Percentiles rank a stretch among this genome's conserved stretches.
Evolutionary conservation across 208 protist genomes (phyloP).

Genomic region (Acanthamoeba lenticulata): DNA sequence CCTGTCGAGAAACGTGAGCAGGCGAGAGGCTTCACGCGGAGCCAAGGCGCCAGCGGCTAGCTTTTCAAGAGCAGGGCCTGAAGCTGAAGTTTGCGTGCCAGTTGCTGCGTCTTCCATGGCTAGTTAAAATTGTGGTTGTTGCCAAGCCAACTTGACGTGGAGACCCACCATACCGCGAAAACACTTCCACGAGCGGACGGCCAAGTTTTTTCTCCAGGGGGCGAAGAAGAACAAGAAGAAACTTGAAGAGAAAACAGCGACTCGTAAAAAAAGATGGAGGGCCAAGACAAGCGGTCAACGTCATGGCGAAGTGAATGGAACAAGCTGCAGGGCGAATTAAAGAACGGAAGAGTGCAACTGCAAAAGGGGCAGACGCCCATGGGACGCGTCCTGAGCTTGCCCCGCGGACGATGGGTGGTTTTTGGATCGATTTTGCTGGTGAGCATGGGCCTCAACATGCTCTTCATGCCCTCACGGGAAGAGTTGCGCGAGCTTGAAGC

Average conservation of each 20-base stretch:
- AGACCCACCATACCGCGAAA: no score
- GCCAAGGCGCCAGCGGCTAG: neutral
- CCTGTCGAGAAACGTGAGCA: constrained; percentile 19
- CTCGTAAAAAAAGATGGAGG: no score
- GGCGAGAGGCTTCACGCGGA: constrained; percentile 16
- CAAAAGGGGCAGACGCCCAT: constrained; percentile 5
- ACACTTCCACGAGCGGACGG: no score
- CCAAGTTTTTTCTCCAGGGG: no score
- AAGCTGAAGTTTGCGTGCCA: neutral
- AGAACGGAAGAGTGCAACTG: neutral
- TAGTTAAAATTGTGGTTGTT: no score
- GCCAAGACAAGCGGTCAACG: no score
- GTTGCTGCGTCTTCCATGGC: neutral
- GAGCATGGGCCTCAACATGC: neutral
- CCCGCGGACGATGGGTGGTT: neutral
- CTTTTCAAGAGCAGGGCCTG: neutral
- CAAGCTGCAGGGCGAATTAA: neutral
- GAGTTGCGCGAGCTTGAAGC: neutral
- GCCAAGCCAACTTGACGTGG: no score
- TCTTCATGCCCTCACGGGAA: neutral
- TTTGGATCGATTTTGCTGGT: neutral
- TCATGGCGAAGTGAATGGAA: neutral
- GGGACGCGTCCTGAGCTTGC: neutral
- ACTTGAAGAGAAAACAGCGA: no score
- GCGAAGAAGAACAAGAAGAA: no score